These are phyloP conservation scores for Dittrichia graveolens DNA, from an alignment of 129 eudicot species.

Conservation along the genomic window DNA sequence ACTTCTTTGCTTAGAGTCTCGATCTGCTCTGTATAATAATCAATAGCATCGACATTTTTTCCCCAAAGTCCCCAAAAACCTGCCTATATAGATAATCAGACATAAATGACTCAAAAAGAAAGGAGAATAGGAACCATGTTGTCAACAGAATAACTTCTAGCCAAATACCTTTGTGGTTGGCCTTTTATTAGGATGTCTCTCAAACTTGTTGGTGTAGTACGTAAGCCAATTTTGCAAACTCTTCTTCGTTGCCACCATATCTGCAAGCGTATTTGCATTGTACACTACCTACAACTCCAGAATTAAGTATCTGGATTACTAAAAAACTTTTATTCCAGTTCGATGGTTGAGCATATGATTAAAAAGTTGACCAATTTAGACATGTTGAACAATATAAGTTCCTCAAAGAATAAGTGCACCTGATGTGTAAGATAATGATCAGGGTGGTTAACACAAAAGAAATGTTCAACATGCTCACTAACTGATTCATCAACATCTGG, in stretches of 20 bases:
- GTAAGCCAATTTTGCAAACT: constrained; percentile 70
- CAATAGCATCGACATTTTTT: constrained; percentile 74
- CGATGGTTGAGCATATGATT: background rate
- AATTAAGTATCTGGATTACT: constrained; percentile 17
- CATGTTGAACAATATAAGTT: background rate
- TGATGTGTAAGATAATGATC: constrained; percentile 84
- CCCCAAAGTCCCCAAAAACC: constrained; percentile 99
- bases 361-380: constrained; percentile 3
- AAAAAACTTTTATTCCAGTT: constrained; percentile 13
- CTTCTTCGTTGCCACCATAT: constrained; percentile 70
- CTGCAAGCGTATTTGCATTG: constrained; percentile 87
- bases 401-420: constrained; percentile 42
- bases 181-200: constrained; percentile 59
- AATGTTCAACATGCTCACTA: constrained; percentile 91
- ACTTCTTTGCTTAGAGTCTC: constrained; percentile 63
- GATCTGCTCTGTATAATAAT: constrained; percentile 64
- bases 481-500: constrained; percentile 92
- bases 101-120: constrained; percentile 17
- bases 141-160: constrained; percentile 15
- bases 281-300: constrained; percentile 64
- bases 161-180: constrained; percentile 75
- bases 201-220: constrained; percentile 79
- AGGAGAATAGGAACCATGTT: constrained; percentile 17
- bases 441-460: constrained; percentile 92
- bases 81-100: constrained; percentile 70